Percentiles rank a stretch among this genome's conserved stretches.
Conservation (phyloP, 176 grass and related monocot genomes). For the Pontederia crassipes region DNA sequence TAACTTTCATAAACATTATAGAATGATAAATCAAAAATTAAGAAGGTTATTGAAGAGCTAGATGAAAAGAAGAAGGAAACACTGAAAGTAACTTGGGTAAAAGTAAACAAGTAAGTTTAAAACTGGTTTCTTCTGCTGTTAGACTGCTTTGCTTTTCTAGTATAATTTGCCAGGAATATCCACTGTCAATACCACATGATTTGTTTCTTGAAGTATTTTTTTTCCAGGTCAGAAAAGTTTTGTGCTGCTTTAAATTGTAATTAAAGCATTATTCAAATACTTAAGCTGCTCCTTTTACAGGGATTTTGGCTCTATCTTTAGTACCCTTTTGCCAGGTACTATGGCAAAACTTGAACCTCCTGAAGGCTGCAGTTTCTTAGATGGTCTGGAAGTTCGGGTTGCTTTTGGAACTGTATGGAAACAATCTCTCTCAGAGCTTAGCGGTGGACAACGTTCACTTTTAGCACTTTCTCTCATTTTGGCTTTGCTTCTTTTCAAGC, state of each 20-base stretch:
- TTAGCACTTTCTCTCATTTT: conserved; percentile 95
- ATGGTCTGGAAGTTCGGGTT: conserved; percentile 96
- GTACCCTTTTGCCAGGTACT: conserved; percentile 84
- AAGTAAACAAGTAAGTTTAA: conserved; percentile 88
- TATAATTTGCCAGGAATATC: background rate
- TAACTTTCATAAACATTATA: conserved; percentile 22
- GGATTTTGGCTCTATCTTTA: conserved; percentile 98
- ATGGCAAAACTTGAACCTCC: conserved; percentile 98
- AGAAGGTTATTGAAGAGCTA: conserved; percentile 81
- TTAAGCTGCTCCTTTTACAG: conserved; percentile 25
- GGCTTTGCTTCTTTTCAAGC: conserved; percentile 92
- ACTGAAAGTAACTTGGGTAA: conserved; percentile 87
- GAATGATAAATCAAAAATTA: conserved; percentile 95
- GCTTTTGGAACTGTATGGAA: conserved; percentile 97
- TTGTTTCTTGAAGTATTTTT: conserved; percentile 10
- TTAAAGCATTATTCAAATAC: background rate
- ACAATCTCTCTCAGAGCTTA: conserved; percentile 93
- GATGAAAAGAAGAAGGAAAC: conserved; percentile 99
- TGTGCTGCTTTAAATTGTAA: too few relatives aligned
- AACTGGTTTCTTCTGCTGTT: conserved; percentile 9
- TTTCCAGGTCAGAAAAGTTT: background rate
- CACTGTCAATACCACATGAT: background rate
- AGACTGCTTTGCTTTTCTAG: background rate
- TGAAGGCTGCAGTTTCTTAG: conserved; percentile 77
- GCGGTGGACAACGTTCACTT: conserved; percentile 94